phyloP scores from a whole-genome alignment of 1,284 basidiomycete genomes.

The Dichomitus squalens region DNA sequence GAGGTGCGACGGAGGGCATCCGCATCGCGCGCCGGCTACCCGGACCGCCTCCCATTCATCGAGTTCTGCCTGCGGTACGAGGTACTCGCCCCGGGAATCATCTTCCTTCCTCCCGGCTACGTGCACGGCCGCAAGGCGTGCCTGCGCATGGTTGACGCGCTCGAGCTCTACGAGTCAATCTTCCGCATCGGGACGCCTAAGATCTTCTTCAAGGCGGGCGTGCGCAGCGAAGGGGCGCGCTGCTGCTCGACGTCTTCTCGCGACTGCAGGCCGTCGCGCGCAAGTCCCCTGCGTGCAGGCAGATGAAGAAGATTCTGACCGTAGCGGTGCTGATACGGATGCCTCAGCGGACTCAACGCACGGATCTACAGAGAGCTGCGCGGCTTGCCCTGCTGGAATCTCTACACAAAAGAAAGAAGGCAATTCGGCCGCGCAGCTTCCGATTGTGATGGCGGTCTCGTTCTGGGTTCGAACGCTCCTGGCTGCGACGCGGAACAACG shows the following conservation, averaged over 20 bases:
- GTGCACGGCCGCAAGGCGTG: slow-evolving; percentile 98
- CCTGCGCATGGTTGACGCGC: slow-evolving; percentile 87
- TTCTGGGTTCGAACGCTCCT: slow-evolving; percentile 85
- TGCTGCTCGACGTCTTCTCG: slow-evolving; percentile 90
- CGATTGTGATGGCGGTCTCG: slow-evolving; percentile 7
- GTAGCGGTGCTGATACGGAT: slow-evolving; percentile 89
- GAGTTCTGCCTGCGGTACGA: slow-evolving; percentile 99
- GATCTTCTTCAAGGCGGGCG: slow-evolving; percentile 99
- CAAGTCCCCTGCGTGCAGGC: slow-evolving; percentile 85
- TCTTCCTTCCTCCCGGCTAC: slow-evolving; percentile 91
- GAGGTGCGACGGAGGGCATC: slow-evolving; percentile 98
- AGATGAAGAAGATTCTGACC: slow-evolving; percentile 95
- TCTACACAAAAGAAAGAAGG: slow-evolving; percentile 81
- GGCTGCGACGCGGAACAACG: slow-evolving; percentile 92
- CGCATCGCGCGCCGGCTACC: slow-evolving; percentile 98
- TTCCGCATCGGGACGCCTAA: slow-evolving; percentile 97
- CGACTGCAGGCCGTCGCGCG: slow-evolving; percentile 85
- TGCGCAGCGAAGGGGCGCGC: slow-evolving; percentile 86
- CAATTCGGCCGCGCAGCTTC: too few species aligned
- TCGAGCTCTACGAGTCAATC: slow-evolving; percentile 84
- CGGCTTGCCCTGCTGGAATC: slow-evolving; percentile 99
- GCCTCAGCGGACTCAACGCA: slow-evolving; percentile 94
- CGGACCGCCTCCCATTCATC: slow-evolving; percentile 94
- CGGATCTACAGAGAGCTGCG: slow-evolving; percentile 86
- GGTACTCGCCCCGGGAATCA: slow-evolving; percentile 90